A percentile compares a stretch with the other conserved stretches of the same genome.
These are phyloP conservation scores for Schizophyllum amplum DNA, from an alignment of 1,284 basidiomycete genomes.

Conservation along the genomic window DNA sequence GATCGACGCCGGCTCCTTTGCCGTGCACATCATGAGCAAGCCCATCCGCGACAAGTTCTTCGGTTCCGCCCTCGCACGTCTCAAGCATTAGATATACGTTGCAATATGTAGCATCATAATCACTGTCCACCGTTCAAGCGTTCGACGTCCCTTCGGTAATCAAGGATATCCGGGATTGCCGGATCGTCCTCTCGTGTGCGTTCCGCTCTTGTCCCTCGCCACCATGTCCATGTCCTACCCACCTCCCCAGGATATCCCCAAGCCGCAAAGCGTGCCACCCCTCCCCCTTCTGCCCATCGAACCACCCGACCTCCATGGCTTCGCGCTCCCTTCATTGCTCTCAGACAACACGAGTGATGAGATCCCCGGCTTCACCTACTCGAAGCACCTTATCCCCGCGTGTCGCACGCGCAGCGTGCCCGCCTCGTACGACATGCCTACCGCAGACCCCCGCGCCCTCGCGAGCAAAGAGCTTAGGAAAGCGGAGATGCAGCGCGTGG, in stretches of 20 bases:
- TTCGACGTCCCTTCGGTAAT: background rate
- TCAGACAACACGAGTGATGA: background rate
- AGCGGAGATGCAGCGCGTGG: background rate
- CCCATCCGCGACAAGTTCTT: slow-evolving; percentile 61
- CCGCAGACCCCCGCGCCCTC: background rate
- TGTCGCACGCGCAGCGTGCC: background rate
- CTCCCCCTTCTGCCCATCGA: background rate
- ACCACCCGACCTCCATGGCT: background rate
- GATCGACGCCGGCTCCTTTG: slow-evolving; percentile 72
- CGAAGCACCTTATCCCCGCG: background rate
- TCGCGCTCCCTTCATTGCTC: background rate
- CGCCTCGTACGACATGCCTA: background rate
- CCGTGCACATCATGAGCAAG: slow-evolving; percentile 62
- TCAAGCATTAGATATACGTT: background rate
- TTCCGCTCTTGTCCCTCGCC: background rate
- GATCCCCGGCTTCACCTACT: background rate
- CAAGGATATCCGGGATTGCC: background rate
- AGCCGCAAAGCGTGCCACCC: background rate
- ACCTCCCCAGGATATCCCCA: background rate
- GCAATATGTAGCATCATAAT: too few relatives aligned
- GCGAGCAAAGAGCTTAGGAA: background rate
- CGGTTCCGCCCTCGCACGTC: slow-evolving; percentile 8
- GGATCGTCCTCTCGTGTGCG: background rate
- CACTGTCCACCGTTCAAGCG: background rate
- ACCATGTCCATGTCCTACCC: background rate